phyloP scores from a whole-genome alignment of 2,329 filamentous ascomycete genomes.

The Talaromyces sp. region DNA sequence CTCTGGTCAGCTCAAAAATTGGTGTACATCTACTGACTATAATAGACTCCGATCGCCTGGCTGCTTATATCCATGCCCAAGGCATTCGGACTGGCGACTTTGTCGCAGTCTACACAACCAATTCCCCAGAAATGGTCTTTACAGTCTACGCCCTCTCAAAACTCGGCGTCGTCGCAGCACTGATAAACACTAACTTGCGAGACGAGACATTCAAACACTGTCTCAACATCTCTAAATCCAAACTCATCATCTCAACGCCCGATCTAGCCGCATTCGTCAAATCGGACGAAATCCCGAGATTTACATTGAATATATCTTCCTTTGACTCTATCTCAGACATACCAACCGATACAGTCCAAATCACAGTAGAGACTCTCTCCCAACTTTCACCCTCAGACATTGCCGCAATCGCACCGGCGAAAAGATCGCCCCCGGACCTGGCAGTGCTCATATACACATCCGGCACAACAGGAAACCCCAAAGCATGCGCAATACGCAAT shows the following conservation, averaged over 20 bases:
- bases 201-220: slow-evolving; percentile 47
- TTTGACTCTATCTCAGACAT: slow-evolving; percentile 29
- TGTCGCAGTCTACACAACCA: slow-evolving; percentile 48
- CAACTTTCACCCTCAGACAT: slow-evolving; percentile 26
- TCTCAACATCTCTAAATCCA: slow-evolving; percentile 41
- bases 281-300: slow-evolving; percentile 34
- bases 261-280: slow-evolving; percentile 40
- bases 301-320: slow-evolving; percentile 38
- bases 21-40: no score
- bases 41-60: slow-evolving; percentile 44
- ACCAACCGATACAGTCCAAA: slow-evolving; percentile 22
- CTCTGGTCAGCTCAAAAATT: not conserved
- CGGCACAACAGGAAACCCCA: slow-evolving; percentile 49
- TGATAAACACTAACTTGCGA: slow-evolving; percentile 49
- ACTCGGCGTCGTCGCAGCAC: slow-evolving; percentile 44
- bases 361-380: slow-evolving; percentile 28
- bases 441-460: slow-evolving; percentile 47
- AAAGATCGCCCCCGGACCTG: slow-evolving; percentile 35
- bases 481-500: slow-evolving; percentile 44
- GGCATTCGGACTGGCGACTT: slow-evolving; percentile 40
- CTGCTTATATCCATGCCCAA: slow-evolving; percentile 39
- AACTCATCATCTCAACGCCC: slow-evolving; percentile 44
- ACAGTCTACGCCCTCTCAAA: slow-evolving; percentile 45
- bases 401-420: slow-evolving; percentile 28
- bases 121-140: slow-evolving; percentile 50